Evolutionary conservation across 1,284 basidiomycete species (phyloP), one percentile per base, ranked within the genome.

Genomic region (Grifola frondosa): DNA sequence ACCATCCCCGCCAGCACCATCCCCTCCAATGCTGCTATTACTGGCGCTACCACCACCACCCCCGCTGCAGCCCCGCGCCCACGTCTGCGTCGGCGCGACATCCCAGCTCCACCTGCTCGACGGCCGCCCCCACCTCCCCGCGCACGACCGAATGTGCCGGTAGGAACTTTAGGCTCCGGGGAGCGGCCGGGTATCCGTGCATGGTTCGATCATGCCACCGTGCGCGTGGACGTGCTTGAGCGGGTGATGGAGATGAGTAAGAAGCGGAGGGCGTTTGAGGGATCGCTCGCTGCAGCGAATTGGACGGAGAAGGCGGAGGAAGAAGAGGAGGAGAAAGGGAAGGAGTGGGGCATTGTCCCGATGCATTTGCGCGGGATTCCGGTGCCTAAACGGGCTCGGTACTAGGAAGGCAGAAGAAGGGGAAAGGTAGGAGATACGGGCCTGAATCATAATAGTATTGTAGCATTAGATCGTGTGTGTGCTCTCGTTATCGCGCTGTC

Each of bases 181-280:
- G 30, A 19, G 20, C 41, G 48, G 6, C 52, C 44, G 22, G 54
- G 54, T 4, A 42, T 54, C 33, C 30, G 41, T 12, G 32, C 54
- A 37, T 56, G 54, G 54, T 56, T 56, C 42, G 30, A 44, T 28
- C 31, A 37, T 16, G 49, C 49, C 26, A 31, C 45, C 6, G 30
- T 52, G 9, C 40, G 43, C 16, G 23, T 22, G 30, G 34, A 38
- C 24, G 40, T 39, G 26, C 42, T 53, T 6, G 44, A 44, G 40
- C 40, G 40, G 1, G 31, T 46, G 15, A 20, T 26, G 24, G 34
- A 24, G 8, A 9, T 50, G 6, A 16, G 22, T 15, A 23, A 29
- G 13, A 37, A 33, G 20, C 15, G n/a, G 33, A 12, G 19, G 20
- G 19, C 25, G 28, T 48, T 49, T 29, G 40, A 35, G 19, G 25